A percentile compares a stretch with the other conserved stretches of the same genome.
These are phyloP conservation scores for Solanum tarijense DNA, from an alignment of 257 asterid species.

Conservation along the genomic window DNA sequence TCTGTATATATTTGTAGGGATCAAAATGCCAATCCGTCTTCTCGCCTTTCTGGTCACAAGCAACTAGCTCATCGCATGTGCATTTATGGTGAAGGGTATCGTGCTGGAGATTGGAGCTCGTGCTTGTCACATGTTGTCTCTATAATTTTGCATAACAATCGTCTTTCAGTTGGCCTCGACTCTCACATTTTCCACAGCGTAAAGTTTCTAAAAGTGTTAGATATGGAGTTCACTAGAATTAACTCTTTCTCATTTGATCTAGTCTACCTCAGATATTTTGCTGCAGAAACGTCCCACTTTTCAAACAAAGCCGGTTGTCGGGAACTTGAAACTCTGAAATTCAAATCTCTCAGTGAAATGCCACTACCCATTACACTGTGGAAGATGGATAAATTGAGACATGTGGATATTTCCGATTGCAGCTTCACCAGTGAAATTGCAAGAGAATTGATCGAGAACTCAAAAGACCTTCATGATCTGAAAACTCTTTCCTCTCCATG, in stretches of 20 bases:
- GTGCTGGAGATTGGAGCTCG: background rate
- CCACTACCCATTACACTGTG: background rate
- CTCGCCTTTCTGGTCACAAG: background rate
- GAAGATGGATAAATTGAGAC: slow-evolving; percentile 8
- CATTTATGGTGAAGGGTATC: background rate
- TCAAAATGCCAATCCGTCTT: background rate
- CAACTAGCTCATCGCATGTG: background rate
- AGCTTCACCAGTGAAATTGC: background rate
- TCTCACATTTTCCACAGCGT: background rate
- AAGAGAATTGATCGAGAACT: background rate
- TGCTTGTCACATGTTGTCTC: background rate
- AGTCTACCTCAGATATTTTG: slow-evolving; percentile 8
- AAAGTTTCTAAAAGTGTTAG: slow-evolving; percentile 9
- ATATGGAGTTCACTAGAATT: background rate
- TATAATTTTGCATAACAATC: background rate
- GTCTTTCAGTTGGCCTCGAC: background rate
- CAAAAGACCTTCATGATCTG: background rate
- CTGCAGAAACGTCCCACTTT: background rate
- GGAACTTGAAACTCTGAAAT: slow-evolving; percentile 3
- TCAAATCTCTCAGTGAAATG: background rate
- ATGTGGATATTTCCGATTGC: background rate
- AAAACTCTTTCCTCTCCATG: background rate
- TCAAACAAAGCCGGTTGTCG: background rate
- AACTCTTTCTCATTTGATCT: background rate
- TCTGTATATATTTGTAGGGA: background rate